Evolutionary conservation across 2,329 filamentous ascomycete species (phyloP).

Genomic region (Metarhizium brunneum): DNA sequence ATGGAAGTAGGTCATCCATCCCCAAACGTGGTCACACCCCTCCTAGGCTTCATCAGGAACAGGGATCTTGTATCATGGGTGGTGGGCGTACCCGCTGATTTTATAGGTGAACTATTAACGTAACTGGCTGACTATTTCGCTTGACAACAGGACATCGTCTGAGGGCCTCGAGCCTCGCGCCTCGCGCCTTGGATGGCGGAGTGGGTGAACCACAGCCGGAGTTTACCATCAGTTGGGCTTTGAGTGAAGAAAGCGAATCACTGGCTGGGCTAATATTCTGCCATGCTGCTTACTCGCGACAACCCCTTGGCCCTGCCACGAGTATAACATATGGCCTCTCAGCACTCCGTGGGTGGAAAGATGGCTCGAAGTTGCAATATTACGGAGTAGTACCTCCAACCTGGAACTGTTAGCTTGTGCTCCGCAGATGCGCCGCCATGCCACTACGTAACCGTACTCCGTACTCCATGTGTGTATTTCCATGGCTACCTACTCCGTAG

Average conservation of each 20-base stretch:
- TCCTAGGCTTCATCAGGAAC: not conserved
- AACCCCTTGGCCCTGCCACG: too few species aligned
- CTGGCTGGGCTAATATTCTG: not conserved
- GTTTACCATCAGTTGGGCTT: too few species aligned
- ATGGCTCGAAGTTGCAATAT: not conserved
- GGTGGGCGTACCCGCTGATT: not conserved
- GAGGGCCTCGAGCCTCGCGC: not conserved
- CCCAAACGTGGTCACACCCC: not conserved
- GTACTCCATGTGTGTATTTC: not conserved
- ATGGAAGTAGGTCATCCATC: not conserved
- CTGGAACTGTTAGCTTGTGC: not conserved
- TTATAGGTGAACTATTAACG: not conserved
- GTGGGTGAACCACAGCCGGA: too few species aligned
- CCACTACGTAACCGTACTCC: not conserved
- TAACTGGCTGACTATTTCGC: not conserved
- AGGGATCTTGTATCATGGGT: not conserved
- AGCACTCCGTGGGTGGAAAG: too few species aligned
- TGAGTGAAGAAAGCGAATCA: not conserved
- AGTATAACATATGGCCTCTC: too few species aligned
- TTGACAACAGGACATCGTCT: not conserved
- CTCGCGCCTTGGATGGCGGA: not conserved
- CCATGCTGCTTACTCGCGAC: not conserved
- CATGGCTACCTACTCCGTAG: not conserved
- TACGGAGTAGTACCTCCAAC: not conserved
- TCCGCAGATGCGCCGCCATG: not conserved